These are phyloP conservation scores for Drosera spatulata DNA, from an alignment of 179 eudicot species.

Conservation along the genomic window DNA sequence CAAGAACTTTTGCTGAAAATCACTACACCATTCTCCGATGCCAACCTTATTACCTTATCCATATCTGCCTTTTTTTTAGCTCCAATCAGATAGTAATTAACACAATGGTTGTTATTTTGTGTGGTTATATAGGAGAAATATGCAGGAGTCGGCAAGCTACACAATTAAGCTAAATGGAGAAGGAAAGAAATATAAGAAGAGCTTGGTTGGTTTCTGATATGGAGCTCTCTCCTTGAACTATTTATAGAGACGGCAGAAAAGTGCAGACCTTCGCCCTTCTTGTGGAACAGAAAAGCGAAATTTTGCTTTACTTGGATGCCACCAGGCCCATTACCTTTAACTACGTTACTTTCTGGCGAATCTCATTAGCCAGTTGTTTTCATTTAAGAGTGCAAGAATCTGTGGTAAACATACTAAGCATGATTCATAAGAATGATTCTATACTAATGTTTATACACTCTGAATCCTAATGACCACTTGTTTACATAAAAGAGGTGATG, in stretches of 20 bases:
- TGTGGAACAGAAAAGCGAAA: background rate
- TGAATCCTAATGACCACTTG: background rate
- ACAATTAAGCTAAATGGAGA: background rate
- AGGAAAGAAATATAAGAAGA: background rate
- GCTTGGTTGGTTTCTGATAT: background rate
- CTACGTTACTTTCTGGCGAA: background rate
- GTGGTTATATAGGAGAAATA: background rate
- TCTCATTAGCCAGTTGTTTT: background rate
- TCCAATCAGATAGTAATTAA: background rate
- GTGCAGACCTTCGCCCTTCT: background rate
- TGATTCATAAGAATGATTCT: too few relatives aligned
- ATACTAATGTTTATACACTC: background rate
- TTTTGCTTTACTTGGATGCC: background rate
- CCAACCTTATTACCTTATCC: conserved; percentile 13
- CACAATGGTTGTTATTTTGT: background rate
- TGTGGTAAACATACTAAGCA: too few relatives aligned
- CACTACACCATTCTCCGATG: conserved; percentile 8
- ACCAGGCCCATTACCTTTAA: background rate
- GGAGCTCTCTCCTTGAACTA: background rate
- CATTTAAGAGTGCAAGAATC: too few relatives aligned
- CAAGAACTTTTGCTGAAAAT: conserved; percentile 15
- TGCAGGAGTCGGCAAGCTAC: background rate
- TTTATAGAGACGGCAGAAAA: background rate
- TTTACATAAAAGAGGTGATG: background rate
- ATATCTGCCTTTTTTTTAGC: background rate